Base-by-base conservation (phyloP, 768 basidiomycete genomes). In the Boletus fagicola region DNA sequence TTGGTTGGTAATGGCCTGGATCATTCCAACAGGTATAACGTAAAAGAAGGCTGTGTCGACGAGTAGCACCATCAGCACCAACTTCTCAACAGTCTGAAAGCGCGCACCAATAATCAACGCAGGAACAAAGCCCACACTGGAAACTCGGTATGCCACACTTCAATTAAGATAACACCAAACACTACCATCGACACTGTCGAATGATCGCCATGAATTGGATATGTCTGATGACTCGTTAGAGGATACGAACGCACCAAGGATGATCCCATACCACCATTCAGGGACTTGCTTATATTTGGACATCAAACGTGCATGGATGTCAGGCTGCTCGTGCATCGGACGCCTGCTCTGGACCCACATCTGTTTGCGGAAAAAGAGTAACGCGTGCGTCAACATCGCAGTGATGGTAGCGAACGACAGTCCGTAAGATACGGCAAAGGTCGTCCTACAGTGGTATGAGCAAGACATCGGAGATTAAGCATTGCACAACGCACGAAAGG, bases 331-430 rank as follows among this genome's bases (percentile, higher is more conserved):
- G 46, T 80, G 72, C 73, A 92, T 80, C 13, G 89, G 80, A 51
- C 86, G 82, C 49, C 85, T 83, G 30, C 85, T 74, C 69, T 91
- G 89, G 0, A 71, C 74, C 84, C 82, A 87, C 53, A 93, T 88
- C 66, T 90, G 88, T 67, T 89, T 87, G 62, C 89, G 83, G 80
- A 85, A 89, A 73, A 82, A 90, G 38, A 92, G 76, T 69, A 78
- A 76, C 71, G 89, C 82, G 63, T 94, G 92, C 30, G 78, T 82
- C 58, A 90, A 67, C 2, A 87, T 88, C 0, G 90, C 81, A 0
- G 90, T 88, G 69, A 93, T 86, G 31, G 84, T 80, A 2, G 90
- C 90, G 62, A 94, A 93, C n/a, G 87, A 88, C 10, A 93, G 76
- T 24, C 86, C 91, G 65, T 93, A 94, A 10, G 85, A 78, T 36